Evolutionary conservation across 2,329 filamentous ascomycete genomes (phyloP), one percentile per base, ranked within the genome.

Genomic region (Ophiocordyceps camponoti-rufipedis): DNA sequence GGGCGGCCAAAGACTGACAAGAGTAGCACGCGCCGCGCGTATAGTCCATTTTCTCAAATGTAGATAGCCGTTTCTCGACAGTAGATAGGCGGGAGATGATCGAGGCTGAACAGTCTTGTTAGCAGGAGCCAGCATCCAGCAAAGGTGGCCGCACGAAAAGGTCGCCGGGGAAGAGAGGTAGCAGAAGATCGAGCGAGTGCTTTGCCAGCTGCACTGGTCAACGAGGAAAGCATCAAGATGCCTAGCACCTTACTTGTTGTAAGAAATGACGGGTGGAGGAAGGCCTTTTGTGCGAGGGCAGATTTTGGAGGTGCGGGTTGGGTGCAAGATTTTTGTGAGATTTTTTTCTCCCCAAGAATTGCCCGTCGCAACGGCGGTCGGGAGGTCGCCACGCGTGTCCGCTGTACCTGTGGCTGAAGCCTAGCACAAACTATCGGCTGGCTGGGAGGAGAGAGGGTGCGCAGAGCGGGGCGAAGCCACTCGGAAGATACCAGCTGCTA

Each of bases 1-100:
- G 18, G 7, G n/a, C 12, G 13, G 32, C 5, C 14, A 23, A 23
- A 5, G 23, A 45, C 67, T 68, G 55, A 70, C 67, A 70, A 53
- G 65, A 68, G 59, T 72, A 73, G 63, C 70, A 73, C 51, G 67
- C 64, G 55, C 69, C 68, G 51, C 62, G 64, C 47, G 57, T 53
- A 52, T 54, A 67, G 47, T 71, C 68, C 69, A 72, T 72, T 35
- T 18, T 44, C 32, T 38, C 8, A 8, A 23, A 3, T 3, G 23
- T 23, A 5, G 3, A 5, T 23, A 23, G 23, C 3, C 23, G 23
- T 23, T 23, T 23, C 23, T 23, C 23, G 23, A 23, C 23, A 23
- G 5, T 3, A 23, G 23, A 23, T 23, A 23, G 23, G 5, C 23
- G 23, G 5, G 23, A 23, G 23, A 23, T 23, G 3, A 23, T 38